phyloP scores from a whole-genome alignment of 371 early-diverging fungal species.

The Mucor velutinosus region DNA sequence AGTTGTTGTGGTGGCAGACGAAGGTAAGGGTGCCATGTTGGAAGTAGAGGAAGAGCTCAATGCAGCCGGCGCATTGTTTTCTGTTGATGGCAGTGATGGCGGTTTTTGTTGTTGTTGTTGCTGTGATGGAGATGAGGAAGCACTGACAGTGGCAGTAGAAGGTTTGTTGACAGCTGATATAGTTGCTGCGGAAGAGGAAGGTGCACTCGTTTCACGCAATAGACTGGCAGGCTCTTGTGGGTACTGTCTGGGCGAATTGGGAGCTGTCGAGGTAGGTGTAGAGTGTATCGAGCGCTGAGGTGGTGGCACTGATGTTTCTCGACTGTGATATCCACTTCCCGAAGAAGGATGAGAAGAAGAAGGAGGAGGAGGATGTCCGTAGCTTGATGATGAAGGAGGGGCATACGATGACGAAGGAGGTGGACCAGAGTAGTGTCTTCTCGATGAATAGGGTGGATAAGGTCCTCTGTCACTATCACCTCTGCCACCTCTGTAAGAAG shows the following conservation, averaged over 20 bases:
- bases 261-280: constrained; percentile 26
- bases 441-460: constrained; percentile 24
- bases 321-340: constrained; percentile 7
- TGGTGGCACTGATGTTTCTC: constrained; percentile 16
- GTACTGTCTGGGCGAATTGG: constrained; percentile 18
- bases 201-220: neutral
- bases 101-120: neutral
- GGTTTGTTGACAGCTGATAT: neutral
- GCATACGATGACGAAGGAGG: constrained; percentile 5
- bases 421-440: constrained; percentile 26
- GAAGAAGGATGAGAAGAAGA: neutral
- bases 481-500: constrained; percentile 9
- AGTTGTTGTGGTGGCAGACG: neutral
- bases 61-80: neutral
- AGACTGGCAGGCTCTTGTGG: neutral
- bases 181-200: neutral
- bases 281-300: constrained; percentile 17
- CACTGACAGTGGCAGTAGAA: neutral
- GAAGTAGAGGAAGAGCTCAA: neutral
- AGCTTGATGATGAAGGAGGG: neutral
- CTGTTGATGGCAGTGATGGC: neutral
- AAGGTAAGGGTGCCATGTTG: neutral
- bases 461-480: constrained; percentile 5
- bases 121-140: neutral
- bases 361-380: constrained; percentile 1